Conservation (phyloP, 2,329 filamentous ascomycete genomes). For the Fusarium buxicola region DNA sequence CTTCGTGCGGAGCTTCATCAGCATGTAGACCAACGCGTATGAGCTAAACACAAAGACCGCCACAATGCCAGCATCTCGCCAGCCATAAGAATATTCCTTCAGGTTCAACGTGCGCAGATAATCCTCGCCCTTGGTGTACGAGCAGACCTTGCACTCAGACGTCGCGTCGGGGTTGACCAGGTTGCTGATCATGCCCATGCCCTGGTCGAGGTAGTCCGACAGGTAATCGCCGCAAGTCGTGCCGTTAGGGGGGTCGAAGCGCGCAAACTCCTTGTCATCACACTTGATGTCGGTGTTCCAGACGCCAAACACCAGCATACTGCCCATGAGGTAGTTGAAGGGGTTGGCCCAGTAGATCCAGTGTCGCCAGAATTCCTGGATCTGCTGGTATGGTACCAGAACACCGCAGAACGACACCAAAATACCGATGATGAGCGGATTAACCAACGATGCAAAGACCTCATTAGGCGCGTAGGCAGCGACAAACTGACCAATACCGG, state of each 20-base stretch:
- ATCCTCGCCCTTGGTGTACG: conserved; percentile 67
- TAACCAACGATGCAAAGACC: conserved; percentile 68
- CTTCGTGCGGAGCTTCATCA: conserved; percentile 64
- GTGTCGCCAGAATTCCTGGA: conserved; percentile 75
- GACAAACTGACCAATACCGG: conserved; percentile 71
- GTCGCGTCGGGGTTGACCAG: conserved; percentile 71
- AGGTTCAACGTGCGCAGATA: conserved; percentile 71
- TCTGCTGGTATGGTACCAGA: conserved; percentile 72
- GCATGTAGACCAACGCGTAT: conserved; percentile 59
- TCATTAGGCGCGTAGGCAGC: conserved; percentile 72
- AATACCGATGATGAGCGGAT: conserved; percentile 66
- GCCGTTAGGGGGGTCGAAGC: conserved; percentile 62
- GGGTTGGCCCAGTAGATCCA: conserved; percentile 74
- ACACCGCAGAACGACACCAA: conserved; percentile 81
- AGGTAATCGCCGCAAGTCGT: conserved; percentile 71
- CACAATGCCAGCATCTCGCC: conserved; percentile 72
- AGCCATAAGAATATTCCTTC: conserved; percentile 70
- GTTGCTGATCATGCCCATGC: conserved; percentile 60
- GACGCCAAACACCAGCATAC: conserved; percentile 63
- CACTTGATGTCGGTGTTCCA: conserved; percentile 62
- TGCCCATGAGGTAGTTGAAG: conserved; percentile 71
- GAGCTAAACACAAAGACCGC: conserved; percentile 66
- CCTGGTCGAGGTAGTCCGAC: conserved; percentile 58
- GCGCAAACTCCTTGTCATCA: conserved; percentile 60
- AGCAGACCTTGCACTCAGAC: conserved; percentile 68